phyloP scores from a whole-genome alignment of 2,329 filamentous ascomycete species.

The Calonectria hawksworthii region DNA sequence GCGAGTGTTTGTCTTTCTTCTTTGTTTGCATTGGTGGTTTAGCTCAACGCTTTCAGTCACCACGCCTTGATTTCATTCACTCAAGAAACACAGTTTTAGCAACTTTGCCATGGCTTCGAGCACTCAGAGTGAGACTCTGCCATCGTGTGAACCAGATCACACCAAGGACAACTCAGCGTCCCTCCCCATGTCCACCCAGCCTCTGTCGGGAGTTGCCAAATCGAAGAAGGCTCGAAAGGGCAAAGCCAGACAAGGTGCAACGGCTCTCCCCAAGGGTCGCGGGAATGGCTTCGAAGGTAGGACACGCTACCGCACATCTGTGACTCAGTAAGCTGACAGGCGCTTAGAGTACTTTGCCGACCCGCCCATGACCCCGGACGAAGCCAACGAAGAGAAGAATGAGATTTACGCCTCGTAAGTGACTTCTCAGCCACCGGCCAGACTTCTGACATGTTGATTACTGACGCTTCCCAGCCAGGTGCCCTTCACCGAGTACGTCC shows the following conservation, averaged over 20 bases:
- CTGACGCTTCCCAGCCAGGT: conserved; percentile 55
- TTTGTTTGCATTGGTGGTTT: not conserved
- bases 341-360: conserved; percentile 80
- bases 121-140: not conserved
- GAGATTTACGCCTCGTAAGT: conserved; percentile 77
- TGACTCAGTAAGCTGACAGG: conserved; percentile 23
- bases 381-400: conserved; percentile 73
- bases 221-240: conserved; percentile 36
- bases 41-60: no score
- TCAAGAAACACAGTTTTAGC: not conserved
- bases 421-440: not conserved
- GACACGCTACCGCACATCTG: not conserved
- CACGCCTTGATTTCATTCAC: not conserved
- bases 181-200: not conserved
- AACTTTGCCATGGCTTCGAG: not conserved
- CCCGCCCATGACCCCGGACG: conserved; percentile 79
- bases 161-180: not conserved
- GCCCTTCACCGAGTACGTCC: conserved; percentile 68
- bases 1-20: not conserved
- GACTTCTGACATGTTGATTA: not conserved
- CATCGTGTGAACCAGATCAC: not conserved
- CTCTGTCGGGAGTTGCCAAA: conserved; percentile 35
- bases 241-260: conserved; percentile 53
- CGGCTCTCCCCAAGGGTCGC: conserved; percentile 57
- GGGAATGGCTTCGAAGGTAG: conserved; percentile 78